Evolutionary conservation across 345 rosid genomes (phyloP), one percentile per base, ranked within the genome.

Genomic region (Arabis alpina): DNA sequence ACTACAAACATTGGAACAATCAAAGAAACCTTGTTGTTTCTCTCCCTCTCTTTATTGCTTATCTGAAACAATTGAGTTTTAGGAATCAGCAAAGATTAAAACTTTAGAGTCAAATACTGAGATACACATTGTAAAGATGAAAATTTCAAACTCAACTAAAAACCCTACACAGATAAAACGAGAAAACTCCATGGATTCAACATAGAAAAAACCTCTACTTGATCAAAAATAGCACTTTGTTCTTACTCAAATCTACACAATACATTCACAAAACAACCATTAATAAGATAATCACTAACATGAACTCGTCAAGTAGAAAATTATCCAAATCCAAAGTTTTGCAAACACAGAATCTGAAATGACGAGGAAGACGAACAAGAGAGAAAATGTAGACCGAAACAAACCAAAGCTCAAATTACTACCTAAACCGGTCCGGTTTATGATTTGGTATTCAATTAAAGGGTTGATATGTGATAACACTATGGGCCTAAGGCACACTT

Each of bases 1-100:
- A 4, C 9, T 49, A 3, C 2, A 23, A 24, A 44, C n/a, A 4
- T 7, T 10, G 12, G 10, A 47, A 54, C 24, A 76, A 44, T 2
- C 5, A 61, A 3, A 32, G 8, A 32, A 68, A 81, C 89, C 77
- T 82, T 72, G 41, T 64, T 55, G 73, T 74, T 76, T 88, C 64
- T 50, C 61, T 88, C 64, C 44, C 61, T 62, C 37, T 40, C 55
- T 8, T 39, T 52, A 28, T 43, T 7, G 51, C 37, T 41, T 60
- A 19, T 24, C 34, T 60, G 23, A 13, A 64, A 45, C 6, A 42
- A 4, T 19, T 7, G 3, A 53, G 13, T 42, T 41, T 8, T 32
- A 7, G 36, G 1, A 32, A 44, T 45, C n/a, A 61, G 5, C 32
- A 14, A 45, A 30, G 42, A 61, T 3, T 32, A 12, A 12, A 61